Conservation (phyloP, 208 protist species). For the Kentomonas sorsogonicus region DNA sequence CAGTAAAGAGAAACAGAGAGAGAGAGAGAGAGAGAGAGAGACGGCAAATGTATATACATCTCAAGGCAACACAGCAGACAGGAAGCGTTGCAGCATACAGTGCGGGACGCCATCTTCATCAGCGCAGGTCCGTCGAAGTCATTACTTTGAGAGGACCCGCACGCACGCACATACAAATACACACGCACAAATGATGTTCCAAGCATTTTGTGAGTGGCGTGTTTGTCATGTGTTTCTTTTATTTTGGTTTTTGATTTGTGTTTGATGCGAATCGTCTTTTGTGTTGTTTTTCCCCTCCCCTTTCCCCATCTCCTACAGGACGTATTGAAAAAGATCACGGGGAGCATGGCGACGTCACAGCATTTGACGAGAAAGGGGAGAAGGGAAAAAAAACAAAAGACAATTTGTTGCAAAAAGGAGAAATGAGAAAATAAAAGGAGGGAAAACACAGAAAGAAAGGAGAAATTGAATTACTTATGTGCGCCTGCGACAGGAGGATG, state of each 20-base stretch:
- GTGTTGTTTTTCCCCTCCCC: neutral
- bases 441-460: conserved; percentile 13
- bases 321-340: neutral
- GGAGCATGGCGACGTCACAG: too few relatives aligned
- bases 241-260: neutral
- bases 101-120: too few relatives aligned
- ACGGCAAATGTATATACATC: neutral
- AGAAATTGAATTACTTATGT: too few relatives aligned
- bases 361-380: neutral
- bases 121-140: too few relatives aligned
- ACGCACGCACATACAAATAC: conserved; percentile 1
- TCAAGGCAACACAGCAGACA: neutral
- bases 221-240: neutral
- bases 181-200: neutral
- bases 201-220: neutral
- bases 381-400: conserved; percentile 8
- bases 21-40: neutral
- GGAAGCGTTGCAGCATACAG: too few relatives aligned
- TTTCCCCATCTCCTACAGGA: neutral
- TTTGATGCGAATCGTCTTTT: conserved; percentile 2
- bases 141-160: too few relatives aligned
- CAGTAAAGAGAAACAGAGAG: conserved; percentile 6
- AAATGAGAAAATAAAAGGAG: conserved; percentile 10
- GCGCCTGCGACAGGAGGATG: too few relatives aligned
- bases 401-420: neutral